Evolutionary conservation across 768 basidiomycete genomes (phyloP), one percentile per base, ranked within the genome.

Genomic region (Agrocybe praecox): DNA sequence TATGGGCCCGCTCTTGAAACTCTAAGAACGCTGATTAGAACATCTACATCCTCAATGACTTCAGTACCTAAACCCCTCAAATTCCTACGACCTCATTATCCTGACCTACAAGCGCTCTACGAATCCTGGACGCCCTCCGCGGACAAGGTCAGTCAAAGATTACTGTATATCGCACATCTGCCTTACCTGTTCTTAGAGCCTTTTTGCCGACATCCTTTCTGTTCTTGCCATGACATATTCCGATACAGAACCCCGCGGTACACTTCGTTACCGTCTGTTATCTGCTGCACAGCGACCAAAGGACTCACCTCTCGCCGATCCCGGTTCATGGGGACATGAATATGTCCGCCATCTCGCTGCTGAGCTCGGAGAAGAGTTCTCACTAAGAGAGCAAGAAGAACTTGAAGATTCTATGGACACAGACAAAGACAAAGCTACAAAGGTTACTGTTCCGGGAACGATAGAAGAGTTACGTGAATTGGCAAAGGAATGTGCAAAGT

Each of bases 151-250:
- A 32, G 65, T 52, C 46, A 42, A 26, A 2, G 14, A 33, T 29
- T n/a, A 6, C 43, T 2, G 14, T 47, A 6, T 26, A 33, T 36
- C 7, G 9, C 17, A 29, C 21, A 18, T 36, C 8, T n/a, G 53
- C 24, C 66, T 68, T 21, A 71, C 52, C 22, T 47, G 47, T 34
- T 21, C 56, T 2, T 69, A 97, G 94, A 89, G 90, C 62, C 83
- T 97, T 43, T 96, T 98, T 68, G 95, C 95, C 22, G 96, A 98
- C 65, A 98, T 99, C 58, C 83, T 99, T 23, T 98, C 96, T 36
- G 96, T 98, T 6, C 87, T 99, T 45, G 97, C 96, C 7, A 99
- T 99, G 97, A 99, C 97, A 7, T 98, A 98, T 71, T 98, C 96
- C 9, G 97, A 99, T 74, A 96, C 94, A 17, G 88, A 97, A 75